Conservation (phyloP, 2,329 filamentous ascomycete species). For the Colletotrichum sp. region DNA sequence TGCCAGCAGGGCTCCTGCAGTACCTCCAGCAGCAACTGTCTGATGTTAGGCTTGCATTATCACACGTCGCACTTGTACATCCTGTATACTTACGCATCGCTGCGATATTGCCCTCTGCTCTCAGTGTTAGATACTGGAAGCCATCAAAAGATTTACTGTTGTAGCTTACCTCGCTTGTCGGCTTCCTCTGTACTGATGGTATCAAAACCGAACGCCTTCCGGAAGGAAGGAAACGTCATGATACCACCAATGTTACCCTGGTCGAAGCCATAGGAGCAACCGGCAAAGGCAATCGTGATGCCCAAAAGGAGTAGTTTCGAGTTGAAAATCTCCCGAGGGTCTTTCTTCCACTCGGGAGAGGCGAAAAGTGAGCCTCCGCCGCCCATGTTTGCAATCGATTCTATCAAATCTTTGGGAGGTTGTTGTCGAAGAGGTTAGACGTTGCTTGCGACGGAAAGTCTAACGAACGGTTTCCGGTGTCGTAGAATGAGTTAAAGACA, state of each 20-base stretch:
- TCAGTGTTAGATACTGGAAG: background rate
- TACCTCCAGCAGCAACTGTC: conserved; percentile 38
- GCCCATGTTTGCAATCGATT: conserved; percentile 30
- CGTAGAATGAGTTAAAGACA: background rate
- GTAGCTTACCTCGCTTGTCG: conserved; percentile 26
- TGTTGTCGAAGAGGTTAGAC: background rate
- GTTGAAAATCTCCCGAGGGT: conserved; percentile 42
- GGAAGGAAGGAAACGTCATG: conserved; percentile 39
- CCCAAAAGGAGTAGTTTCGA: conserved; percentile 34
- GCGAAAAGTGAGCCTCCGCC: conserved; percentile 42
- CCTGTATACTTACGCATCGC: conserved; percentile 30
- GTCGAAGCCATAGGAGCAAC: conserved; percentile 44
- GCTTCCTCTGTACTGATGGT: conserved; percentile 28
- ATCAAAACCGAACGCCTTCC: conserved; percentile 38
- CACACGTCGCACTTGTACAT: background rate
- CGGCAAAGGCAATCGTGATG: conserved; percentile 38
- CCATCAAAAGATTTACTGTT: too few species aligned
- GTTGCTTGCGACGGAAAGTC: background rate
- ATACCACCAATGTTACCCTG: conserved; percentile 44
- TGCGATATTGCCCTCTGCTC: conserved; percentile 32
- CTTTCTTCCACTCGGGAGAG: conserved; percentile 38
- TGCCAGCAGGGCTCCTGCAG: conserved; percentile 38
- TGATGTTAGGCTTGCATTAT: background rate
- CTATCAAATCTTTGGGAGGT: background rate
- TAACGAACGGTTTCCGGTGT: background rate